Evolutionary conservation across 2,329 filamentous ascomycete genomes (phyloP).

Genomic region (Penicillium aurantiogriseum): DNA sequence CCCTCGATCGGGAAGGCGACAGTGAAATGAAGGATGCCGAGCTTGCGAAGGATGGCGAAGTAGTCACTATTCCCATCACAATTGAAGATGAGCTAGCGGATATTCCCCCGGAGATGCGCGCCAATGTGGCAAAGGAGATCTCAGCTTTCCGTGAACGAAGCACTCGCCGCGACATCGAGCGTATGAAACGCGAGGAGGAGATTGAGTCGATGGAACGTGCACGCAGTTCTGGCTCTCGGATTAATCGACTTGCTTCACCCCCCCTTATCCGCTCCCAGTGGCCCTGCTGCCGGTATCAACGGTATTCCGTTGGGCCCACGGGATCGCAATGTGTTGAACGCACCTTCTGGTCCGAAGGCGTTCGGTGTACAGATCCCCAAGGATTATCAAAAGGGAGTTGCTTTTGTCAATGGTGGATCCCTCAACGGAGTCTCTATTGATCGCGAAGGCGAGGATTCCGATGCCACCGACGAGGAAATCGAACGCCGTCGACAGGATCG

Average conservation of each 20-base stretch:
- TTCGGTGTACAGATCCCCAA: constrained; percentile 63
- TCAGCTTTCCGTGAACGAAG: constrained; percentile 90
- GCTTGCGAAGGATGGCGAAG: constrained; percentile 63
- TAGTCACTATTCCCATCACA: constrained; percentile 83
- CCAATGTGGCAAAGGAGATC: constrained; percentile 91
- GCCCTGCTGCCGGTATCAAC: constrained; percentile 64
- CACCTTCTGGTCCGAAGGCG: constrained; percentile 69
- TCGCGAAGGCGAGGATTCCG: constrained; percentile 79
- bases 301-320: constrained; percentile 74
- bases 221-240: constrained; percentile 63
- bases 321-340: constrained; percentile 66
- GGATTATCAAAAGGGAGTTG: constrained; percentile 73
- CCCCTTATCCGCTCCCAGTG: constrained; percentile 60
- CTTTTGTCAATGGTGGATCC: constrained; percentile 77
- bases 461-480: constrained; percentile 83
- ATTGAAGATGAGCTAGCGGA: constrained; percentile 92
- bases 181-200: constrained; percentile 84
- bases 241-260: constrained; percentile 70
- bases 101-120: constrained; percentile 93
- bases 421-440: constrained; percentile 61
- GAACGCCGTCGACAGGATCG: constrained; percentile 70
- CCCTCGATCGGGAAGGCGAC: constrained; percentile 65
- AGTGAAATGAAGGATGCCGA: constrained; percentile 65
- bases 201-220: constrained; percentile 81
- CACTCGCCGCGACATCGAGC: constrained; percentile 82